Conservation (phyloP, 2,329 filamentous ascomycete genomes). For the Xylariomycetidae sp. region DNA sequence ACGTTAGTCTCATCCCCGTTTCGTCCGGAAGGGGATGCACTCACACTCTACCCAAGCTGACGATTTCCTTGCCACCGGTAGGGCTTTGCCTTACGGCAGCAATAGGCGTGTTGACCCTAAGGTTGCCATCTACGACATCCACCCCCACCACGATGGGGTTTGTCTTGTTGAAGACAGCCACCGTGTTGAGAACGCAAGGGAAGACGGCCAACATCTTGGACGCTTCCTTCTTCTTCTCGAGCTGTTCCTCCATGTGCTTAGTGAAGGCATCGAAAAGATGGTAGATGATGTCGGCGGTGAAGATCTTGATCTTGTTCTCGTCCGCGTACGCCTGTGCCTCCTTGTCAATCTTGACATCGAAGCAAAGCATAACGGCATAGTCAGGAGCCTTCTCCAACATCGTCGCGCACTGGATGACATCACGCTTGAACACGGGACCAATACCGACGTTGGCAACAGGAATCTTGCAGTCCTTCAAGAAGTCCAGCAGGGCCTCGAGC, state of each 20-base stretch:
- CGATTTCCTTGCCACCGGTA: constrained; percentile 76
- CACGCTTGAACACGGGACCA: constrained; percentile 94
- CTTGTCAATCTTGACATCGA: constrained; percentile 99
- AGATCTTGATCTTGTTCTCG: constrained; percentile 93
- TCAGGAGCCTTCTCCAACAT: constrained; percentile 97
- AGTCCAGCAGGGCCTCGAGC: constrained; percentile 90
- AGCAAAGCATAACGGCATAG: constrained; percentile 98
- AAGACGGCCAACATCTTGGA: constrained; percentile 94
- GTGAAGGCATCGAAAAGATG: constrained; percentile 97
- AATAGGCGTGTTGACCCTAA: constrained; percentile 84
- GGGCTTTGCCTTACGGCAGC: constrained; percentile 79
- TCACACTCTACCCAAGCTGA: constrained; percentile 88
- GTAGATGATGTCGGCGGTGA: constrained; percentile 98
- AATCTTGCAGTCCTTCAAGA: constrained; percentile 93
- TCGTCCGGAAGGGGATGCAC: constrained; percentile 30
- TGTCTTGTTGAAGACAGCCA: constrained; percentile 98
- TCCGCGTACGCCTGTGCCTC: constrained; percentile 88
- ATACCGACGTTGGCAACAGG: constrained; percentile 96
- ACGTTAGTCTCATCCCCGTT: constrained; percentile 18
- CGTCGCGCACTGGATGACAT: constrained; percentile 89
- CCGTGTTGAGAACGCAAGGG: constrained; percentile 83
- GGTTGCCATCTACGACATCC: constrained; percentile 85
- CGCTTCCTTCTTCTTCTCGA: constrained; percentile 92
- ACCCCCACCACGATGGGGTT: constrained; percentile 91
- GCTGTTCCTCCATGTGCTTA: constrained; percentile 81